Conservation (phyloP, 2,329 filamentous ascomycete genomes). For the Daldinia sp. region DNA sequence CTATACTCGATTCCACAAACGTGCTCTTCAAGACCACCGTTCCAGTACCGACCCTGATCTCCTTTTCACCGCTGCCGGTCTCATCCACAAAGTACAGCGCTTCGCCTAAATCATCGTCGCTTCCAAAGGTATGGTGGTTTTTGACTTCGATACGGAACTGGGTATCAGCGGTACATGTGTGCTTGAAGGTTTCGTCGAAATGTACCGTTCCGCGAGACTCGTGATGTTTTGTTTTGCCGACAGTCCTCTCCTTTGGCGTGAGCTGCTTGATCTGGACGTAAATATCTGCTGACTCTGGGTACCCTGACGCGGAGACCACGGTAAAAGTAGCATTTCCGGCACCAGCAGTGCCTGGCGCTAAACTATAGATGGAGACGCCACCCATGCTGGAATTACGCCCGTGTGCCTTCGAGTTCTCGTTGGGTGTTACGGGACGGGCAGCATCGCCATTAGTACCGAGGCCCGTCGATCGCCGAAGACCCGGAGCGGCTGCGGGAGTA, state of each 20-base stretch:
- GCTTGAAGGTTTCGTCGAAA: constrained; percentile 84
- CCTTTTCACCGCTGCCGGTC: constrained; percentile 76
- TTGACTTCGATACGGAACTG: constrained; percentile 90
- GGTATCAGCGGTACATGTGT: constrained; percentile 81
- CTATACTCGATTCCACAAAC: constrained; percentile 66
- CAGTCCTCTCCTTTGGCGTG: constrained; percentile 76
- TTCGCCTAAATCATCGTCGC: constrained; percentile 87
- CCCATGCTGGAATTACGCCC: constrained; percentile 69
- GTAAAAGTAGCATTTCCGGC: constrained; percentile 83
- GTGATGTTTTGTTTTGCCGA: constrained; percentile 93
- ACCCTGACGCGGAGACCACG: constrained; percentile 82
- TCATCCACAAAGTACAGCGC: constrained; percentile 93
- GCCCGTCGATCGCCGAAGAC: constrained; percentile 58
- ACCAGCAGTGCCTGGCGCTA: constrained; percentile 69
- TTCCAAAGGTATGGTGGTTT: constrained; percentile 85
- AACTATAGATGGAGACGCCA: constrained; percentile 75
- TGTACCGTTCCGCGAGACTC: constrained; percentile 77
- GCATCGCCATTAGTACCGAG: constrained; percentile 53
- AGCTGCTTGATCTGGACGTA: constrained; percentile 79
- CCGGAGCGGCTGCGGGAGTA: constrained; percentile 51
- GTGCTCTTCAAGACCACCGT: constrained; percentile 78
- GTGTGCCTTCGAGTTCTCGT: constrained; percentile 54
- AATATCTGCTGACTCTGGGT: constrained; percentile 80
- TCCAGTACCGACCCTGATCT: constrained; percentile 78
- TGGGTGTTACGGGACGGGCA: constrained; percentile 52